Percentiles rank a stretch among this genome's conserved stretches.
phyloP scores from a whole-genome alignment of 1,284 basidiomycete species.

The Papiliotrema terrestris region DNA sequence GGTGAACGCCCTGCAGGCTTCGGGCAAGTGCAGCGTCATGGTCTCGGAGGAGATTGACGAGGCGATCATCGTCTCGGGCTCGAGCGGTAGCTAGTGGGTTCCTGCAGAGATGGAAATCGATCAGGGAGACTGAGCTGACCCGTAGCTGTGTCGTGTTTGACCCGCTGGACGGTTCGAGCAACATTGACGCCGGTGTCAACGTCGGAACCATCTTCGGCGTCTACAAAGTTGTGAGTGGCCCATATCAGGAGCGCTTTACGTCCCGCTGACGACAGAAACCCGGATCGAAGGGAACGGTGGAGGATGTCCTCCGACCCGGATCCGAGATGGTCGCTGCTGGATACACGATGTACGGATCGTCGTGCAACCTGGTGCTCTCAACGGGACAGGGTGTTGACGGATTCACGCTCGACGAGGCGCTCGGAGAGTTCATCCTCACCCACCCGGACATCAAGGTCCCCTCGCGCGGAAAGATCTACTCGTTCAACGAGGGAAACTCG shows the following conservation, averaged over 20 bases:
- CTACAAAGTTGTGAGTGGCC: conserved; percentile 69
- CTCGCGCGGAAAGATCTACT: conserved; percentile 95
- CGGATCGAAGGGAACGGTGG: conserved; percentile 70
- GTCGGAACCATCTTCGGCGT: conserved; percentile 99
- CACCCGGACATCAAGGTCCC: conserved; percentile 97
- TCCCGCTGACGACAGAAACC: not conserved
- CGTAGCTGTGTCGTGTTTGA: conserved; percentile 89
- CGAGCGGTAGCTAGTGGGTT: conserved; percentile 64
- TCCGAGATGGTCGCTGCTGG: conserved; percentile 98
- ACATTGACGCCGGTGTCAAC: conserved; percentile 99
- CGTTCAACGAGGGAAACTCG: conserved; percentile 98
- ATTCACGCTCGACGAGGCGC: conserved; percentile 48
- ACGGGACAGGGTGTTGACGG: not conserved
- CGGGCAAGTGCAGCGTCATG: conserved; percentile 92
- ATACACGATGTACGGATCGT: conserved; percentile 97
- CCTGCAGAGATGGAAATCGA: no score
- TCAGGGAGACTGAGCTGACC: not conserved
- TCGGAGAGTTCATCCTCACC: conserved; percentile 98
- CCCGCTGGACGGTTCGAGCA: conserved; percentile 94
- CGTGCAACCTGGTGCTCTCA: conserved; percentile 85
- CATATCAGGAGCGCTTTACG: conserved; percentile 36
- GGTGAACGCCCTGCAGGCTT: conserved; percentile 90
- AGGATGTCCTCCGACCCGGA: conserved; percentile 90
- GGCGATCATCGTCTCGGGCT: conserved; percentile 69
- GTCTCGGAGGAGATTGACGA: conserved; percentile 93